Base-by-base conservation (phyloP, 768 basidiomycete species). In the Kockovaella imperatae region DNA sequence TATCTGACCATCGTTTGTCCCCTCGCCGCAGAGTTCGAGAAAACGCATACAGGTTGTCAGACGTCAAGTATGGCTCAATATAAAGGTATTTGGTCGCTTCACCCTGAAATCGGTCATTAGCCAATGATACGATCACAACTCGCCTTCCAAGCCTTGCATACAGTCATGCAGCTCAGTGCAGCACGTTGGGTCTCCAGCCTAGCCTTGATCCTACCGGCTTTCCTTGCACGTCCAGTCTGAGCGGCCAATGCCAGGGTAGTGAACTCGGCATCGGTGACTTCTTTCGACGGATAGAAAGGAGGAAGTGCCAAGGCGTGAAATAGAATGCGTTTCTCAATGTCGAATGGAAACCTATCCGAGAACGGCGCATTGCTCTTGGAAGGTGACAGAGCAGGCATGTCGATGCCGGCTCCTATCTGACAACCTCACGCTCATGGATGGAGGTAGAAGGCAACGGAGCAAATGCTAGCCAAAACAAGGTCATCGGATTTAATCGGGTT, bases 1-100 rank as follows among this genome's bases (percentile, higher is more conserved):
- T 81, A 35, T 86, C 85, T 60, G 89, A 87, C 89, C 89, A 93
- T 62, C 77, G 78, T 57, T 79, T 76, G 53, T 93, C 88, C 5
- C 83, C 81, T 25, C 64, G 58, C 50, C 76, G 72, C 1, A 91
- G 76, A 20, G 73, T 74, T n/a, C 72, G 50, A n/a, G 77, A 74
- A 11, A 67, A 31, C 0, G 42, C 34, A n/a, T 53, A 36, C 1
- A 66, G 31, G 17, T 57, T 55, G 21, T 35, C n/a, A 17, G 45
- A 17, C 10, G 50, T 43, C 3, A 66, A 18, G 15, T 47, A 52
- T 0, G 64, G 64, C 21, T 53, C 50, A 15, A 50, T 41, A 50
- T 63, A 67, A 8, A 67, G 53, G 47, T 61, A 61, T 42, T 54
- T 56, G 29, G 49, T 41, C 2, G 57, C 59, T 0, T 61, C 36